phyloP scores from a whole-genome alignment of 2,329 filamentous ascomycete species.

The Cadophora sp. region DNA sequence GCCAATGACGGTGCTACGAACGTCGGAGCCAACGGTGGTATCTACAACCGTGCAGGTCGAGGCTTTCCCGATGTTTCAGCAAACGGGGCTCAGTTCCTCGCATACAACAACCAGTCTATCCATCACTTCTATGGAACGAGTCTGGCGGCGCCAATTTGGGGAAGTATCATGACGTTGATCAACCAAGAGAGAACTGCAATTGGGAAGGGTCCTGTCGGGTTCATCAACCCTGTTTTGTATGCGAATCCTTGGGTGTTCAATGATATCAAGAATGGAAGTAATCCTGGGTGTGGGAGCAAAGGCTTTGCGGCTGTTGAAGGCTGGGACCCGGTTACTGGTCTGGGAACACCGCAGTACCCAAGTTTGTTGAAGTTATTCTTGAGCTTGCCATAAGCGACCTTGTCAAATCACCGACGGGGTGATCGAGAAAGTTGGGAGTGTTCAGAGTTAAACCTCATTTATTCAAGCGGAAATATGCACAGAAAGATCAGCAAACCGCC shows the following conservation, averaged over 20 bases:
- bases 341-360: constrained; percentile 43
- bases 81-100: constrained; percentile 50
- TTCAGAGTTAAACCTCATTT: no score
- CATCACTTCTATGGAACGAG: constrained; percentile 58
- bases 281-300: constrained; percentile 44
- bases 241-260: constrained; percentile 41
- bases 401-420: no score
- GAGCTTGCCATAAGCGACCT: constrained; percentile 23
- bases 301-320: constrained; percentile 45
- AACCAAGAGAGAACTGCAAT: constrained; percentile 48
- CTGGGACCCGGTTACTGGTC: constrained; percentile 46
- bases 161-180: constrained; percentile 51
- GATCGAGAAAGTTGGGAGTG: no score
- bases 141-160: constrained; percentile 51
- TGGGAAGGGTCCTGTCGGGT: constrained; percentile 48
- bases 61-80: constrained; percentile 57
- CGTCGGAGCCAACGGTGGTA: constrained; percentile 27
- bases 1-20: constrained; percentile 26
- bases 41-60: constrained; percentile 53
- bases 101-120: constrained; percentile 51
- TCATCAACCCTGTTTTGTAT: constrained; percentile 48
- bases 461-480: no score
- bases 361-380: constrained; percentile 37
- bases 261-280: constrained; percentile 45
- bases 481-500: no score